Evolutionary conservation across 148 eudicot genomes (phyloP), one percentile per base, ranked within the genome.

Genomic region (Rheum nobile): DNA sequence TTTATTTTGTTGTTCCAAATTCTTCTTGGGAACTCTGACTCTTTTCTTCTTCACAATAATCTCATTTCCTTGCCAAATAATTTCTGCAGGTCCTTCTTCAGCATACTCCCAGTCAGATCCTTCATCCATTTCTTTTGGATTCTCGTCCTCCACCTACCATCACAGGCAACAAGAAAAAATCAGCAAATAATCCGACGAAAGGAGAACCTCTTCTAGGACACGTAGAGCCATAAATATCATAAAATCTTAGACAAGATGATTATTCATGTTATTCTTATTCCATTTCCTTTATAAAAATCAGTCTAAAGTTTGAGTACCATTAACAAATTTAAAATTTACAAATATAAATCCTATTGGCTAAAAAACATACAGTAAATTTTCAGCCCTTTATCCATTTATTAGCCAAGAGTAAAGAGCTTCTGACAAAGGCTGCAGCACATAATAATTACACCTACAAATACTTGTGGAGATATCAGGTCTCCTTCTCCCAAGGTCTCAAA

Each of bases 11-110:
- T 34, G 79, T 17, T 80, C 80, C 42, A 72, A 44, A 78, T 76
- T 80, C 73, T 93, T 88, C 88, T 85, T 91, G 75, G 84, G 95
- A 73, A 91, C 97, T 79, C 71, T 88, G 67, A 95, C 85, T 79
- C 76, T 88, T 75, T 95, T 95, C 92, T 91, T 95, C 84, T 88
- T 90, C 70, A 95, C 96, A 80, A 91, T 95, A 35, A 95, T 95
- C 85, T 95, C 97, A 59, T 95, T 91, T 22, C 96, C 98, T 85
- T 89, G 90, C 97, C 96, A 95, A 77, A 95, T 95, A 78, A 95
- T 91, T 78, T 95, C 98, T 10, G 97, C 91, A 47, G 97, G 98
- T 42, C 98, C 97, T 67, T 94, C 97, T 80, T 91, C 98, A 59
- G 88, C 79, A 72, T 91, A 95, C 78, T 91, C 98, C 93, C 93